Base-by-base conservation (phyloP, 495 filamentous ascomycete genomes). In the Tuber aestivum region DNA sequence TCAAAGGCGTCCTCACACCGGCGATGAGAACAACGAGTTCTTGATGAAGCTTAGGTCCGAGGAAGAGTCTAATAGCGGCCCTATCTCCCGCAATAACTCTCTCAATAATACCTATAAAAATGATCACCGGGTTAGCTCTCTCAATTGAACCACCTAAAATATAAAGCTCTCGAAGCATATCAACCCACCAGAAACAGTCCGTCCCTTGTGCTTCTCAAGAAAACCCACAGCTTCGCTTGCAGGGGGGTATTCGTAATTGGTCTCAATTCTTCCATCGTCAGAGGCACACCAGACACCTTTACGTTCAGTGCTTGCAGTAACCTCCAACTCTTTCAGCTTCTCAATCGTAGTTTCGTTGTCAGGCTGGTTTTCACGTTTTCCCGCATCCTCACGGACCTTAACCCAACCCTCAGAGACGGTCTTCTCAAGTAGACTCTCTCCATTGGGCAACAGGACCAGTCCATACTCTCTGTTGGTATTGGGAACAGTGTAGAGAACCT, bases 331-430 rank as follows among this genome's bases (percentile, higher is more conserved):
- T 71, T 91, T 89, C 68, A 99, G 88, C 74, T 90, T 90, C 76
- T 95, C 92, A 40, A 98, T 85, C 74, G 69, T 89, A 20, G 90
- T 87, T 69, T 94, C 92, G 35, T 76, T 45, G 69, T 94, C 92
- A 0, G 91, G 88, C 41, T 97, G 92, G 71, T 97, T 94, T 78
- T 92, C 93, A 61, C 91, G 88, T 80, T 87, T 88, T 75, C 93
- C 93, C 38, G 94, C 93, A 85, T 98, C 95, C 75, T 99, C 95
- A 71, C 96, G 89, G 50, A 99, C 86, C 82, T 94, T 96, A 74
- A 92, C 86, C 93, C 93, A 97, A 71, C 96, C 96, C 78, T 95
- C 92, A 74, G 91, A 88, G 68, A 97, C 90, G 72, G 90, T 86
- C 50, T 91, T 88, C 41, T 97, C 94, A 32, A 95, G 93, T 56